Evolutionary conservation across 1,284 basidiomycete species (phyloP).

Genomic region (Ustilago sp.): DNA sequence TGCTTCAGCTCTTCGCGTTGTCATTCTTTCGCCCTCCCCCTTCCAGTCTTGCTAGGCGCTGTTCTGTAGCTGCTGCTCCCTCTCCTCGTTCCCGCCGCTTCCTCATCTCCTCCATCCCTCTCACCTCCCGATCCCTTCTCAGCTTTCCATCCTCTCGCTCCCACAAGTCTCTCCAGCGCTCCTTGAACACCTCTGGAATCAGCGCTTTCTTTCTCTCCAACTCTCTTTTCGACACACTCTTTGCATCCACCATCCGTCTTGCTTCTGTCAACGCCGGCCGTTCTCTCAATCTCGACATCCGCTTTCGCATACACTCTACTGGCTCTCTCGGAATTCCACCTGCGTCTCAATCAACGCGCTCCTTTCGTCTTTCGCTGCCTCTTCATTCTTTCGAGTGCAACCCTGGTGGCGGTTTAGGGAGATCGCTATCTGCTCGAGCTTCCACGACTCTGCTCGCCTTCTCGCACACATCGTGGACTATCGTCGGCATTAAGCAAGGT

Average conservation of each 20-base stretch:
- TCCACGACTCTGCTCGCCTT: neutral
- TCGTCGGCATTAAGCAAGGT: neutral
- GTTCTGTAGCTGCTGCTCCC: neutral
- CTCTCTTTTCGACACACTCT: slow-evolving; percentile 4
- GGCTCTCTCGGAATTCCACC: neutral
- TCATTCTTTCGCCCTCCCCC: neutral
- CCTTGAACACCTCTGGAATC: neutral
- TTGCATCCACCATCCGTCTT: neutral
- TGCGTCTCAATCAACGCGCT: neutral
- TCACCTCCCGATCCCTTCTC: neutral
- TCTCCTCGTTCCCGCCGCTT: neutral
- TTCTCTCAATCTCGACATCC: slow-evolving; percentile 8
- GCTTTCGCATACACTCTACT: neutral
- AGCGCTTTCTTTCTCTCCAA: neutral
- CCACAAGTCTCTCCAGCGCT: neutral
- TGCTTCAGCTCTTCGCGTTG: neutral
- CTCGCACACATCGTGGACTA: neutral
- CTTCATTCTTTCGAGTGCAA: neutral
- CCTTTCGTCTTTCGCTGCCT: neutral
- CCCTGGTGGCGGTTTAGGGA: neutral
- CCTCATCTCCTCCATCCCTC: slow-evolving; percentile 2
- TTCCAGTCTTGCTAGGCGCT: slow-evolving; percentile 2
- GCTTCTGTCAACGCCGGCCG: slow-evolving; percentile 10
- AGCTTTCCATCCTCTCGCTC: neutral
- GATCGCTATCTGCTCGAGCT: neutral